Conservation (phyloP, 371 early-diverging fungal species). For the Basidiobolus heterosporus region DNA sequence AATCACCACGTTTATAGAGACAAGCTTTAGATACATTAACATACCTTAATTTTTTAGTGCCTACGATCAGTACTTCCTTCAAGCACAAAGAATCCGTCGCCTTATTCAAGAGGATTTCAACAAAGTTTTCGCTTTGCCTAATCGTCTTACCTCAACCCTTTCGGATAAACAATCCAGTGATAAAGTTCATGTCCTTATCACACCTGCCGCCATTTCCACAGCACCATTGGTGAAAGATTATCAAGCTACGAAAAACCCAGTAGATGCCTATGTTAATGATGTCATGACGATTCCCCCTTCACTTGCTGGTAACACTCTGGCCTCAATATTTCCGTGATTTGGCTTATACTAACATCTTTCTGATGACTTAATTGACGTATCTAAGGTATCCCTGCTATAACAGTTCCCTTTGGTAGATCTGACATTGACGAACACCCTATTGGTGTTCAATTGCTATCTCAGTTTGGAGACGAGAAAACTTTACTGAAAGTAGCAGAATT, state of each 20-base stretch:
- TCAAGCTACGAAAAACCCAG: neutral
- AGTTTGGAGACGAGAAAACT: constrained; percentile 59
- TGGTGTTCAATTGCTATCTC: constrained; percentile 66
- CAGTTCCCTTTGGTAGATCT: constrained; percentile 32
- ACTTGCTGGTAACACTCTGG: constrained; percentile 38
- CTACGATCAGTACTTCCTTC: constrained; percentile 44
- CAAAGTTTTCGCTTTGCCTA: neutral
- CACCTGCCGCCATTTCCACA: constrained; percentile 5
- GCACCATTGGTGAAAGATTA: constrained; percentile 6
- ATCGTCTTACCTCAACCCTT: neutral
- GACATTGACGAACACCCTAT: constrained; percentile 32
- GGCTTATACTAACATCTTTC: constrained; percentile 3
- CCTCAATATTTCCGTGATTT: neutral
- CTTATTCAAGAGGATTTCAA: constrained; percentile 69
- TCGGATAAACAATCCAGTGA: neutral
- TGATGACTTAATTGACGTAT: too few relatives aligned
- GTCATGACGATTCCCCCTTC: constrained; percentile 80
- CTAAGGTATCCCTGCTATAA: constrained; percentile 41
- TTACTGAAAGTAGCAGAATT: constrained; percentile 23
- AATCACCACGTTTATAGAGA: neutral
- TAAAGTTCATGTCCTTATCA: constrained; percentile 5
- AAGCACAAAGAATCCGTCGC: constrained; percentile 65
- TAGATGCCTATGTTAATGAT: constrained; percentile 56
- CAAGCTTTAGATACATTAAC: too few relatives aligned
- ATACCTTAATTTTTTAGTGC: constrained; percentile 19